phyloP scores from a whole-genome alignment of 2,329 filamentous ascomycete species.

The Mycosphaerella sp. region DNA sequence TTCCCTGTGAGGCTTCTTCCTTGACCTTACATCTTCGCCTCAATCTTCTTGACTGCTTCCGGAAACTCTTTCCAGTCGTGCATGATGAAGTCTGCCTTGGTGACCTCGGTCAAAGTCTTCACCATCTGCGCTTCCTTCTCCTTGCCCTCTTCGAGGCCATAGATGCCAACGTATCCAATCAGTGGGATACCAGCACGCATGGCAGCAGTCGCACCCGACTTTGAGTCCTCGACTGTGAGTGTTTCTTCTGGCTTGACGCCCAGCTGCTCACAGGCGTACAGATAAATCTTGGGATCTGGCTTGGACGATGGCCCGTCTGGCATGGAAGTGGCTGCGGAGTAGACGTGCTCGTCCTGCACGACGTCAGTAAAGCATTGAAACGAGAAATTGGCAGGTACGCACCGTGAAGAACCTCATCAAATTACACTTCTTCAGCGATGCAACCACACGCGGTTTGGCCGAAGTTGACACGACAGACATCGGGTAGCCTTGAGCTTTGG shows the following conservation, averaged over 20 bases:
- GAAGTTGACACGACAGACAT: conserved; percentile 77
- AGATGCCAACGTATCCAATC: conserved; percentile 80
- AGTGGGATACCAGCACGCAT: conserved; percentile 71
- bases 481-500: conserved; percentile 54
- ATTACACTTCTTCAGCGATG: conserved; percentile 70
- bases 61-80: conserved; percentile 49
- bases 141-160: conserved; percentile 60
- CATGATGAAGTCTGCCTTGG: conserved; percentile 45
- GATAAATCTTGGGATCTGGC: conserved; percentile 84
- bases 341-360: conserved; percentile 55
- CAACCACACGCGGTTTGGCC: conserved; percentile 68
- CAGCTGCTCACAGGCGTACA: conserved; percentile 66
- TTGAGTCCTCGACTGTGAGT: conserved; percentile 82
- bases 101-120: conserved; percentile 44
- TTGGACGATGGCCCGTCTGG: conserved; percentile 70
- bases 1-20: not conserved
- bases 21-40: conserved; percentile 26
- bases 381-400: not conserved
- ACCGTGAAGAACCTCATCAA: conserved; percentile 72
- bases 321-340: conserved; percentile 74
- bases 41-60: conserved; percentile 44
- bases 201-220: conserved; percentile 72
- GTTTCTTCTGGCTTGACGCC: conserved; percentile 65
- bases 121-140: conserved; percentile 48
- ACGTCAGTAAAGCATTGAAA: not conserved